phyloP scores from a whole-genome alignment of 2,329 filamentous ascomycete species.

The Volutella citrinella region DNA sequence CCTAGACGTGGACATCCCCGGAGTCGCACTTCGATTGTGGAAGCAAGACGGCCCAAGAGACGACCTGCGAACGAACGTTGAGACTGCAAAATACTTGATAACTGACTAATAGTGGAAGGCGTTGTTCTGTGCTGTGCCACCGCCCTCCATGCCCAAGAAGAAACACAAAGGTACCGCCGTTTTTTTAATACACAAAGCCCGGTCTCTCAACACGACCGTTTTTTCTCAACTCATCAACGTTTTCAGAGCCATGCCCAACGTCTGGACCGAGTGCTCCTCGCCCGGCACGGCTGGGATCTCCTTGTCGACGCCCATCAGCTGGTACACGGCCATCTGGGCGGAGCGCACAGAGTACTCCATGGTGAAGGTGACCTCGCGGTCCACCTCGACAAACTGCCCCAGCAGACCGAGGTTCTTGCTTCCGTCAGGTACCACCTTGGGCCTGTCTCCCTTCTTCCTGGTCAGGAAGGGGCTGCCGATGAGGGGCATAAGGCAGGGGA shows the following conservation, averaged over 20 bases:
- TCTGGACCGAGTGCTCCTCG: constrained; percentile 20
- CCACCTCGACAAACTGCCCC: constrained; percentile 26
- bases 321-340: constrained; percentile 23
- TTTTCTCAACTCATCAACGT: constrained; percentile 24
- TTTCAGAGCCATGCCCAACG: constrained; percentile 24
- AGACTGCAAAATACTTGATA: too few relatives aligned
- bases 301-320: constrained; percentile 21
- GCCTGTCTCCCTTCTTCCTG: constrained; percentile 22
- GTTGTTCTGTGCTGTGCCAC: too few relatives aligned
- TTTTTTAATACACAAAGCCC: too few relatives aligned
- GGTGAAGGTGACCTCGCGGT: constrained; percentile 25
- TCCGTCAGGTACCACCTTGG: constrained; percentile 19
- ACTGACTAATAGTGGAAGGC: too few relatives aligned
- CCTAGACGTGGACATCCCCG: too few relatives aligned
- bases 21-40: too few relatives aligned
- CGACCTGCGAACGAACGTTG: too few relatives aligned
- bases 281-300: constrained; percentile 17
- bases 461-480: constrained; percentile 25
- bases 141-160: too few relatives aligned
- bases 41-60: too few relatives aligned
- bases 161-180: too few relatives aligned
- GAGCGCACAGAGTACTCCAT: constrained; percentile 27
- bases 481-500: constrained; percentile 22
- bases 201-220: too few relatives aligned
- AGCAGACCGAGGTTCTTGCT: constrained; percentile 24